Conservation (phyloP, 306 rosid species). For the Canavalia gladiata region DNA sequence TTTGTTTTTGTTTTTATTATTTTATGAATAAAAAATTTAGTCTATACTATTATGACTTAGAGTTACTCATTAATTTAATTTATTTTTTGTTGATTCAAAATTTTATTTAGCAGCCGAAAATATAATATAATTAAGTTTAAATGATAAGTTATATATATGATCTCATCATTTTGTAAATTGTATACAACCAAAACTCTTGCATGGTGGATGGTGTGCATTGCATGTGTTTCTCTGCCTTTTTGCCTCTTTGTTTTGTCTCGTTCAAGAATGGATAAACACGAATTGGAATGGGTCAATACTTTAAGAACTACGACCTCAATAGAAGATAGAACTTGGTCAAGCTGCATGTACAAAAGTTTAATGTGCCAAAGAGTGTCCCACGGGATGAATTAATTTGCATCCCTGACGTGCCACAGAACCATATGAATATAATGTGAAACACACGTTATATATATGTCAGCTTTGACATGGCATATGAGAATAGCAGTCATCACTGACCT, state of each 20-base stretch:
- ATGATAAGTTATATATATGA: neutral
- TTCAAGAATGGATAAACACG: slow-evolving; percentile 7
- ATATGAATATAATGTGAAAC: slow-evolving; percentile 40
- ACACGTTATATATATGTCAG: slow-evolving; percentile 43
- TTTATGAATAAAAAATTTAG: neutral
- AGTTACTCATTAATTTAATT: neutral
- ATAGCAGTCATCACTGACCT: slow-evolving; percentile 27
- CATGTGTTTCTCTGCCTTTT: slow-evolving; percentile 31
- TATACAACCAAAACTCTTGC: slow-evolving; percentile 21
- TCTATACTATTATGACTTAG: neutral
- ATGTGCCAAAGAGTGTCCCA: slow-evolving; percentile 35
- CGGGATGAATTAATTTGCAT: slow-evolving; percentile 30
- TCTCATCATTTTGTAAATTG: neutral
- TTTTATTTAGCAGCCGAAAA: neutral
- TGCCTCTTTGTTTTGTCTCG: neutral
- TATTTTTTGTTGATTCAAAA: neutral
- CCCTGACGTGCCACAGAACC: neutral
- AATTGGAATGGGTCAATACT: slow-evolving; percentile 2
- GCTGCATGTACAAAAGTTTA: neutral
- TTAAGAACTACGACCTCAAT: neutral
- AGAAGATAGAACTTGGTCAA: slow-evolving; percentile 13
- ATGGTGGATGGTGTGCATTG: slow-evolving; percentile 24
- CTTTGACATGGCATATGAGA: slow-evolving; percentile 32
- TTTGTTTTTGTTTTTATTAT: too few relatives aligned
- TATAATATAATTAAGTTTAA: neutral